Base-by-base conservation (phyloP, 2,329 filamentous ascomycete species). In the Botrytis elliptica region DNA sequence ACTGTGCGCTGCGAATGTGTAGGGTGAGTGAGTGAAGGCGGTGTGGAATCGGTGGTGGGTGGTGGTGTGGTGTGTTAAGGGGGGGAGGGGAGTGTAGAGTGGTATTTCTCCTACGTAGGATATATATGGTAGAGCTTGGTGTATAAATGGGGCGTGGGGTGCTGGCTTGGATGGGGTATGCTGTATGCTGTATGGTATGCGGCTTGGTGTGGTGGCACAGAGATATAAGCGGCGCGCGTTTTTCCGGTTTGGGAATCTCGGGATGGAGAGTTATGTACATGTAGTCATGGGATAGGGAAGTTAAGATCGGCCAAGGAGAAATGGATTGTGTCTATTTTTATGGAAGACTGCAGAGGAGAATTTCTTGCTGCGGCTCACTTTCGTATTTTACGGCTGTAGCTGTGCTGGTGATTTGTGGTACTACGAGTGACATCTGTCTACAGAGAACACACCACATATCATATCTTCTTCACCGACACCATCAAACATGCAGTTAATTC, bases 311-410 rank as follows among this genome's bases (percentile, higher is more conserved):
- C 29, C 52, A 16, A 18, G 20, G 64, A 36, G 66, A 33, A 42
- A 29, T 29, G 66, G 10, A 42, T 38, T 8, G 66, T 22, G 22
- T 57, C 66, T 68, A 68, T 57, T 68, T 57, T 57, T 42, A 36
- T 44, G 33, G 33, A 25, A 18, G 36, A 22, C 40, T 57, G 49
- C 52, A 57, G 52, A 55, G 52, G n/a, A 29, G n/a, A 22, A 22
- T 40, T 63, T n/a, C 22, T 40, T n/a, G n/a, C 22, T 9, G 42
- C 16, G 14, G 36, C 49, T n/a, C 40, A 33, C 18, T 8, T 55
- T 68, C 38, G 49, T 57, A 57, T 42, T 57, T 57, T 36, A 57
- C 36, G 36, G 49, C 66, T 68, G 49, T 55, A 29, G 65, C 64
- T 25, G 20, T 62, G 29, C 33, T 9, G 10, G 12, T 29, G 29